phyloP scores from a whole-genome alignment of 2,329 filamentous ascomycete species.

The Lachnellula arida region DNA sequence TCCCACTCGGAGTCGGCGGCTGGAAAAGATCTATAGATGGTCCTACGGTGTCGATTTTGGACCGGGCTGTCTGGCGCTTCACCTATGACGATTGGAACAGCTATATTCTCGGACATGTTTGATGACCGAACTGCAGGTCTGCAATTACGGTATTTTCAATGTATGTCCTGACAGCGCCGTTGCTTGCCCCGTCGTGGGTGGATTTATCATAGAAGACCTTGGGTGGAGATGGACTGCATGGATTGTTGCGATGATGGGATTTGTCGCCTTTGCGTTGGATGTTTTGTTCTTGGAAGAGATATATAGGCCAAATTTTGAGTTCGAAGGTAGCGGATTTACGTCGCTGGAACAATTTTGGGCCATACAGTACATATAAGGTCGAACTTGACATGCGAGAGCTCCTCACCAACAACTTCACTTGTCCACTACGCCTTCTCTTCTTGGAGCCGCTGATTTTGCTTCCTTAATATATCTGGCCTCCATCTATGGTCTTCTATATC shows the following conservation, averaged over 20 bases:
- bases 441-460: conserved; percentile 34
- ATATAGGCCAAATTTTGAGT: conserved; percentile 34
- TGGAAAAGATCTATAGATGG: conserved; percentile 49
- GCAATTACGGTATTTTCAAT: conserved; percentile 5
- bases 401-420: conserved; percentile 39
- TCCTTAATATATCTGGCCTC: conserved; percentile 43
- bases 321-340: conserved; percentile 30
- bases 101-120: conserved; percentile 22
- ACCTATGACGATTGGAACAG: conserved; percentile 8
- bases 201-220: conserved; percentile 53
- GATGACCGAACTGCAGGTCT: conserved; percentile 6
- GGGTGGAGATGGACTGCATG: conserved; percentile 52
- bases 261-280: conserved; percentile 39
- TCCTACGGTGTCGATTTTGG: conserved; percentile 62
- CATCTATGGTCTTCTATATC: conserved; percentile 48
- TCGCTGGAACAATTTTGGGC: conserved; percentile 39
- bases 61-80: conserved; percentile 52
- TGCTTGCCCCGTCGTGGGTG: conserved; percentile 35
- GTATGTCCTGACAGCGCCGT: conserved; percentile 5
- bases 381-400: conserved; percentile 24
- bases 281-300: conserved; percentile 40
- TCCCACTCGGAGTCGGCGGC: conserved; percentile 55
- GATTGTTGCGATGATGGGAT: conserved; percentile 40
- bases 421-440: conserved; percentile 40
- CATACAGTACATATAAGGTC: conserved; percentile 38